Base-by-base conservation (phyloP, 192 early-diverging fungal species). In the Coemansia sp. region DNA sequence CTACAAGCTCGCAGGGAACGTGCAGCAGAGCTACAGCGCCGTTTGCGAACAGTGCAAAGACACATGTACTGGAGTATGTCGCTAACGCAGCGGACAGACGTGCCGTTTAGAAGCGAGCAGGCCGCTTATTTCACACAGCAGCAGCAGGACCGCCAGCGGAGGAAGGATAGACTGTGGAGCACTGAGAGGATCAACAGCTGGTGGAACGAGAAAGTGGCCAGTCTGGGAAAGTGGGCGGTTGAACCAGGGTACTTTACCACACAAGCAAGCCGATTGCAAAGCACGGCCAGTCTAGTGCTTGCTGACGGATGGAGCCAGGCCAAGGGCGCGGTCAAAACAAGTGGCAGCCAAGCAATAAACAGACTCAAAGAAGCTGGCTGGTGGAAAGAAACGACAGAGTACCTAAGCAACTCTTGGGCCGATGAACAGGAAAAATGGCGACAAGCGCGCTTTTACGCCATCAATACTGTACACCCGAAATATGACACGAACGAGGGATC, bases 11-110 rank as follows among this genome's bases (percentile, higher is more conserved):
- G 56, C 34, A 56, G 58, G 39, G 53, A 62, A n/a, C 63, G 55
- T 36, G 50, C 70, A 5, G 51, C 16, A 0, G 70, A 62, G 40
- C 51, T 73, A 2, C 64, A 73, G 21, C 26, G 15, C 23, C 58
- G 45, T 15, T 17, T 73, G 42, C 38, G 41, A 6, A 31, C 39
- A 30, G 50, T 73, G 1, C 55, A 62, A 12, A 37, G 20, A 8
- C 48, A 73, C 41, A 73, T 73, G 70, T 73, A 73, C 64, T 73
- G 70, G 70, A 73, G 70, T 56, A 73, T 73, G 70, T 61, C 70
- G n/a, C 45, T 62, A 11, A 45, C 47, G 23, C 70, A 73, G 55
- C 63, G 70, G 11, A 43, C 28, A 7, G 11, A 47, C 14, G 41
- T 44, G 17, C 11, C 17, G 15, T 23, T 41, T 6, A 56, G 58